Percentiles rank a stretch among this genome's conserved stretches.
These are phyloP conservation scores for Casaregolazyma lundiana DNA, from an alignment of 1,139 yeast species.

Conservation along the genomic window DNA sequence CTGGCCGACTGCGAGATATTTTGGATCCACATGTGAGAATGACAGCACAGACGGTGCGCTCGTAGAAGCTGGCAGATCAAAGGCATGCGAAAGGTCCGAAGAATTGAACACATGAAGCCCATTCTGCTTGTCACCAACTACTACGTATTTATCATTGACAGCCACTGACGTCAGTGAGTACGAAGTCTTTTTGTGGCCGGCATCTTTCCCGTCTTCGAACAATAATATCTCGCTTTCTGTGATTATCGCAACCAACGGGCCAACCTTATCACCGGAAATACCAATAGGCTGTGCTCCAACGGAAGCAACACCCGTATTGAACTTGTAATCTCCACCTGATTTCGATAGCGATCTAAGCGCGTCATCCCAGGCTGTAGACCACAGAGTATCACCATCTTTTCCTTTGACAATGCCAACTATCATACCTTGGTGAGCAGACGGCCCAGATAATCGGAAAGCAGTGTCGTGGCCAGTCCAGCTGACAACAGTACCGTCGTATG, in stretches of 20 bases:
- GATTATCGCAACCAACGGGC: conserved; percentile 36
- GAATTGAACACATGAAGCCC: conserved; percentile 20
- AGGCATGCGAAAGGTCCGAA: conserved; percentile 14
- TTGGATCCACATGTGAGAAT: conserved; percentile 61
- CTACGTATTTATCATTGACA: conserved; percentile 32
- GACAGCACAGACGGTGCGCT: conserved; percentile 59
- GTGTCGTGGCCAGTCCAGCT: conserved; percentile 47
- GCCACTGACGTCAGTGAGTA: conserved; percentile 21
- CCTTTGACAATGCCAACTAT: conserved; percentile 35
- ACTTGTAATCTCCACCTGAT: conserved; percentile 24
- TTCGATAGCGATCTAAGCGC: conserved; percentile 46
- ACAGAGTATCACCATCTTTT: conserved; percentile 30
- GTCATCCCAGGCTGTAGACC: conserved; percentile 87
- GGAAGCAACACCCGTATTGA: conserved; percentile 28
- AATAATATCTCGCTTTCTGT: conserved; percentile 45
- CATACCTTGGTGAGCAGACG: conserved; percentile 23
- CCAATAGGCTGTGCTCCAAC: conserved; percentile 65
- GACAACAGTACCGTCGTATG: conserved; percentile 73
- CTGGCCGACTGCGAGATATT: conserved; percentile 79
- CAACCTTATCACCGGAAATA: conserved; percentile 35
- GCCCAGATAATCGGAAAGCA: conserved; percentile 16
- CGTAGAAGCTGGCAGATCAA: conserved; percentile 46
- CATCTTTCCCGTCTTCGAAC: conserved; percentile 29
- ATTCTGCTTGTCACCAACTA: conserved; percentile 26
- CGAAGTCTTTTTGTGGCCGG: conserved; percentile 14